A percentile compares a stretch with the other conserved stretches of the same genome.
Evolutionary conservation across 1,139 yeast genomes (phyloP).

Genomic region (Yamadazyma triangularis): DNA sequence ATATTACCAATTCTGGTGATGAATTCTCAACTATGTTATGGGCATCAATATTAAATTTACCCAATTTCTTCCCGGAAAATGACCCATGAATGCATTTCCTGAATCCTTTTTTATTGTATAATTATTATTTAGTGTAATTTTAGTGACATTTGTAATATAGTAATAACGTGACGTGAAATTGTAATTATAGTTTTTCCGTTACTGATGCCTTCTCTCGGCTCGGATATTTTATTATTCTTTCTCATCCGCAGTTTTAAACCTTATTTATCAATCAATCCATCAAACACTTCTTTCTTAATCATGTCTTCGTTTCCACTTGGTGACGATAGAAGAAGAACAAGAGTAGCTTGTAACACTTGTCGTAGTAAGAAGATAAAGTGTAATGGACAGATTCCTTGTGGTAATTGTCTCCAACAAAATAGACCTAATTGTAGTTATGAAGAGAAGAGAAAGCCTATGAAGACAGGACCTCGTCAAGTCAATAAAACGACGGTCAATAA

Average conservation of each 20-base stretch:
- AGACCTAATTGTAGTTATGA: constrained; percentile 24
- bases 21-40: too few species aligned
- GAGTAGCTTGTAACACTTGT: constrained; percentile 55
- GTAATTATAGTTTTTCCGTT: too few species aligned
- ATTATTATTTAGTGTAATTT: too few species aligned
- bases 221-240: constrained; percentile 4
- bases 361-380: constrained; percentile 48
- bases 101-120: too few species aligned
- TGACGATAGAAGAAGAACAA: constrained; percentile 19
- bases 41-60: too few species aligned
- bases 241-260: too few species aligned
- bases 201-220: too few species aligned
- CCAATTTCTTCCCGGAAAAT: too few species aligned
- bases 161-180: too few species aligned
- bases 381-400: constrained; percentile 44
- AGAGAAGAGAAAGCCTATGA: constrained; percentile 18
- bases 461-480: constrained; percentile 3
- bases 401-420: constrained; percentile 31
- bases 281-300: not conserved
- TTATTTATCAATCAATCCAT: not conserved
- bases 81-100: too few species aligned
- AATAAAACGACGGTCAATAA: constrained; percentile 6
- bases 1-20: too few species aligned
- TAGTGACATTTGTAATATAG: too few species aligned
- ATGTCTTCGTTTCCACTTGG: constrained; percentile 1